These are phyloP conservation scores for Rubus parviflorus DNA, from an alignment of 306 rosid species.

Conservation along the genomic window DNA sequence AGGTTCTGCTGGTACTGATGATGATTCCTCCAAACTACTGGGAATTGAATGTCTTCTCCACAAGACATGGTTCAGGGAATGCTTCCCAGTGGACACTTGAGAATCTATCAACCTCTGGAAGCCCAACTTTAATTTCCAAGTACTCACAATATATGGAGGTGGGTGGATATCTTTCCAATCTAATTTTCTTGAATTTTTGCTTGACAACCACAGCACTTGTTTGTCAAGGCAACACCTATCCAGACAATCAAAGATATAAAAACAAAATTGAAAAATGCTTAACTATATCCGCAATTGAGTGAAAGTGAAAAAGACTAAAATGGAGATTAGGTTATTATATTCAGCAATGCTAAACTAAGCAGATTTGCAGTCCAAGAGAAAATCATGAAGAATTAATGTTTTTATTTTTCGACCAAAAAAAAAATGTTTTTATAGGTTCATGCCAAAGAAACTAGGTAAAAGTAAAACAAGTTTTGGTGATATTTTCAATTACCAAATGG, in stretches of 20 bases:
- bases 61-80: slow-evolving; percentile 11
- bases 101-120: slow-evolving; percentile 26
- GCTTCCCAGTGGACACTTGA: slow-evolving; percentile 19
- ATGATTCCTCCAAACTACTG: slow-evolving; percentile 33
- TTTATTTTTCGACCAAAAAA: neutral
- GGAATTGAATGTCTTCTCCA: slow-evolving; percentile 31
- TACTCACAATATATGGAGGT: slow-evolving; percentile 15
- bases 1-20: slow-evolving; percentile 30
- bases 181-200: slow-evolving; percentile 19
- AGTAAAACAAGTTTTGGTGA: neutral
- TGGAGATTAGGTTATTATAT: neutral
- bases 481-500: neutral
- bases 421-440: neutral
- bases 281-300: neutral
- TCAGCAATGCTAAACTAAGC: neutral
- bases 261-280: neutral
- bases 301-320: neutral
- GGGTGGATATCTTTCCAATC: slow-evolving; percentile 25
- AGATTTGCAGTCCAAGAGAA: neutral
- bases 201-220: slow-evolving; percentile 22
- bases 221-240: slow-evolving; percentile 40
- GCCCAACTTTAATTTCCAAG: slow-evolving; percentile 20
- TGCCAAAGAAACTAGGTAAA: neutral
- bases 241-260: slow-evolving; percentile 2
- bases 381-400: neutral